Base-by-base conservation (phyloP, 1,139 yeast species). In the Blastobotrys petasosporus region DNA sequence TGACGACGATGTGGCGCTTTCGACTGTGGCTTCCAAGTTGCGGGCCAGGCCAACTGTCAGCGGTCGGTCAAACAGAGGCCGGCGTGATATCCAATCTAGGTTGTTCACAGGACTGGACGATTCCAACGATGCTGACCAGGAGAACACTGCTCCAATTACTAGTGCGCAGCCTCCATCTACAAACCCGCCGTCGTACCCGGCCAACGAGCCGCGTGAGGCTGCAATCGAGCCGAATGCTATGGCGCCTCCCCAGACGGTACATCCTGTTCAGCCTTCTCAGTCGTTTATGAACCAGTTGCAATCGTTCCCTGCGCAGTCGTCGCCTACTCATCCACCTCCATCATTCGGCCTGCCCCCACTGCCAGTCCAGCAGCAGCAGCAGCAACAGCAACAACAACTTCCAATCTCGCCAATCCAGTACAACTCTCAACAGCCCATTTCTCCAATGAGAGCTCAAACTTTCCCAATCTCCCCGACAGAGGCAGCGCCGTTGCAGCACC, bases 1-100 rank as follows among this genome's bases (percentile, higher is more conserved):
- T 12, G 65, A 60, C 32, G 66, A 57, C 11, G 57, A 57, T 39
- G 61, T 54, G 7, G 66, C 66, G 0, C 48, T 64, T 35, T 56
- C 63, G 30, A 58, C 54, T 29, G 58, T 62, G 25, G 63, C 68
- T 3, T 50, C 66, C 10, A 55, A 61, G 6, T 43, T 64, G 48
- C 51, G 66, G 17, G 49, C 64, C 20, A 51, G 57, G 20, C 61
- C 65, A 4, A 61, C 66, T 3, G 50, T 58, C 20, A 54, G 64
- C 23, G 58, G 64, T 9, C 44, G 67, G 28, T 53, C 59, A 1
- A 46, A 54, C 37, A 54, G 67, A 11, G 64, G 67, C 12, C 67
- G 82, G 56, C 69, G 73, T 42, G 78, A 76, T 39, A 69, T 76
- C 35, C 76, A 75, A 54, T 77, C 82, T 4, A 76, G 71, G 52